Conservation (phyloP, 108 stramenopile species). For the Thalassiosira profunda region DNA sequence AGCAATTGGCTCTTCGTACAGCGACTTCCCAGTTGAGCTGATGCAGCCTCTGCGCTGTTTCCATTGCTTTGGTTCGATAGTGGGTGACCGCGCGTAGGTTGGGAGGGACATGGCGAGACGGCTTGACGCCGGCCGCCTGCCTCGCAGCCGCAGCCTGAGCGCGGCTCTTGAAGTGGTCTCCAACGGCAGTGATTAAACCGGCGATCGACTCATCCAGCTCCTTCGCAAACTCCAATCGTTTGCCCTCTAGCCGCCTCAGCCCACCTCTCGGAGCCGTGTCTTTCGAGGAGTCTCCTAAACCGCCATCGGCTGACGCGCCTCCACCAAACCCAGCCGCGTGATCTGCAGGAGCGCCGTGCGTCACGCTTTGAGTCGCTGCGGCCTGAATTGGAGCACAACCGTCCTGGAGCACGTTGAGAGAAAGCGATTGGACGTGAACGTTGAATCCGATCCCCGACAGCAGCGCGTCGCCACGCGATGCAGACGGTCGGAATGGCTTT, state of each 20-base stretch:
- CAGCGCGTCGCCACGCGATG: conserved; percentile 50
- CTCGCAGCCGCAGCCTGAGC: conserved; percentile 37
- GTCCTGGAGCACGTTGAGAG: conserved; percentile 59
- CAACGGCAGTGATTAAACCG: conserved; percentile 50
- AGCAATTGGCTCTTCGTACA: conserved; percentile 78
- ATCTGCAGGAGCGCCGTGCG: conserved; percentile 90
- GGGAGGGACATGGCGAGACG: conserved; percentile 60
- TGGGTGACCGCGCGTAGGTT: conserved; percentile 34
- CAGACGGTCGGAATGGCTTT: conserved; percentile 76
- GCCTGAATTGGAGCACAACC: conserved; percentile 20
- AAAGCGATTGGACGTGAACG: conserved; percentile 71
- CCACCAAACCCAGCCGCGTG: conserved; percentile 88
- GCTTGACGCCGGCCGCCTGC: conserved; percentile 53
- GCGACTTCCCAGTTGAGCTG: conserved; percentile 84
- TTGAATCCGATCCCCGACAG: conserved; percentile 88
- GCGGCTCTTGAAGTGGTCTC: conserved; percentile 52
- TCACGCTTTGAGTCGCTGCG: conserved; percentile 64
- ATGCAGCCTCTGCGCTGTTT: conserved; percentile 70
- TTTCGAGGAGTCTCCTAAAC: conserved; percentile 15
- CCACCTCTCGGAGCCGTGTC: conserved; percentile 62
- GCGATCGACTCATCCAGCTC: conserved; percentile 44
- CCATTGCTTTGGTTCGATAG: conserved; percentile 62
- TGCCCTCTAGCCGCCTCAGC: conserved; percentile 74
- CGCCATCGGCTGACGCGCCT: conserved; percentile 45
- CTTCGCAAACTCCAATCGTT: conserved; percentile 54